phyloP scores from a whole-genome alignment of 371 early-diverging fungal species.

The Choanephora cucurbitarum region DNA sequence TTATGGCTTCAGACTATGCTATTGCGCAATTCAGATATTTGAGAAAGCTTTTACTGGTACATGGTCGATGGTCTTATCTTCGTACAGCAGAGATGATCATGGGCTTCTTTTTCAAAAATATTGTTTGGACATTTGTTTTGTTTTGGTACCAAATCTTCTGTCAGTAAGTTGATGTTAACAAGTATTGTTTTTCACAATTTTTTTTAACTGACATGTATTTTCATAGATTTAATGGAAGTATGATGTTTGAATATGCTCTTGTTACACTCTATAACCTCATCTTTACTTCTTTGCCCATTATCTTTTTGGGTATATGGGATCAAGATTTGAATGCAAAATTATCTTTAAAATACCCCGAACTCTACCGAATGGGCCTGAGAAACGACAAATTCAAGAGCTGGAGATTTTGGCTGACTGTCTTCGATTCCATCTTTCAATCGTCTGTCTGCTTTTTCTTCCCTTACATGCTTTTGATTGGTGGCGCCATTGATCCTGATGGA shows the following conservation, averaged over 20 bases:
- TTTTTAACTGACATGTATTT: constrained; percentile 36
- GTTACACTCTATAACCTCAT: constrained; percentile 77
- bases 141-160: constrained; percentile 84
- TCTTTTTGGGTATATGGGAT: constrained; percentile 79
- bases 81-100: constrained; percentile 77
- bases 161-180: constrained; percentile 46
- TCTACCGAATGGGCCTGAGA: constrained; percentile 85
- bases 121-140: constrained; percentile 76
- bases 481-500: constrained; percentile 56
- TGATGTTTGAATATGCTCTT: constrained; percentile 82
- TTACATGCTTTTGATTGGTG: constrained; percentile 53
- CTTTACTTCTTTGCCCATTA: constrained; percentile 75
- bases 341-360: constrained; percentile 78
- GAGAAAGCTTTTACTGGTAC: constrained; percentile 73
- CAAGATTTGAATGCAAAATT: constrained; percentile 81
- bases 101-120: constrained; percentile 81
- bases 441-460: constrained; percentile 81
- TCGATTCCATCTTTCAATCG: constrained; percentile 91
- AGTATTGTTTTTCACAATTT: not conserved
- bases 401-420: constrained; percentile 82
- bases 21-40: constrained; percentile 84
- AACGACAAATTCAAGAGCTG: constrained; percentile 81
- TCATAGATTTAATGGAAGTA: constrained; percentile 49
- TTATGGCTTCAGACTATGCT: constrained; percentile 88
- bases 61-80: constrained; percentile 86